Percentiles rank a stretch among this genome's conserved stretches.
phyloP scores from a whole-genome alignment of 306 rosid species.

The Astragalus glycyphyllos region DNA sequence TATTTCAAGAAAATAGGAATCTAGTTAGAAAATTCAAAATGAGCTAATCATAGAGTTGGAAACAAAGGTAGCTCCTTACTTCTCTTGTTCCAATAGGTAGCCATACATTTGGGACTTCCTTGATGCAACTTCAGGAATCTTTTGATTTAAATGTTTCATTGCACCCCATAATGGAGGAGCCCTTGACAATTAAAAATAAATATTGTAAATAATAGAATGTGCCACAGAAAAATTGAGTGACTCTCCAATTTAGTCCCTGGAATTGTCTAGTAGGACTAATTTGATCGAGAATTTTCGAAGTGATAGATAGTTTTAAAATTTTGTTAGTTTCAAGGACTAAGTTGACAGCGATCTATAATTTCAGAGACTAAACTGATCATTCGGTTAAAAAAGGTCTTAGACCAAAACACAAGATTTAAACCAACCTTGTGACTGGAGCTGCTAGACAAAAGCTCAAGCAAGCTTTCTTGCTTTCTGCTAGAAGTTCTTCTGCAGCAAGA shows the following conservation, averaged over 20 bases:
- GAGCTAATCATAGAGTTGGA: constrained; percentile 5
- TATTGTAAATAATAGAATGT: not conserved
- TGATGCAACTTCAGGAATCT: constrained; percentile 91
- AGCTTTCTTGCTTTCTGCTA: constrained; percentile 82
- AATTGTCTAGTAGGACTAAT: too few relatives aligned
- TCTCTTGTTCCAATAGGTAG: constrained; percentile 83
- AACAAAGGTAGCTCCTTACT: constrained; percentile 55
- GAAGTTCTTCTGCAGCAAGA: constrained; percentile 90
- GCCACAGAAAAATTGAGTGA: not conserved
- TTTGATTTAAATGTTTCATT: constrained; percentile 79
- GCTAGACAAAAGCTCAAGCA: constrained; percentile 88
- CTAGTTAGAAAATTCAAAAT: constrained; percentile 9
- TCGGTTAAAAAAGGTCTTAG: not conserved
- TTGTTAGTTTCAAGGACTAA: too few relatives aligned
- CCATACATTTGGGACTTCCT: constrained; percentile 88
- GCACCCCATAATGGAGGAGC: constrained; percentile 92
- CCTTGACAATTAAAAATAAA: constrained; percentile 48
- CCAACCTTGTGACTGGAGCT: constrained; percentile 85
- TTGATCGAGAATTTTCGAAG: too few relatives aligned
- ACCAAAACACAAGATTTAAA: constrained; percentile 30
- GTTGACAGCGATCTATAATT: too few relatives aligned
- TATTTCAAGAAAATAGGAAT: constrained; percentile 9
- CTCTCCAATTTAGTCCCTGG: too few relatives aligned
- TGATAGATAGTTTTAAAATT: too few relatives aligned
- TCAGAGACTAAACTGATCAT: too few relatives aligned